Percentiles rank a stretch among this genome's conserved stretches.
Evolutionary conservation across 441 rosid species (phyloP).

Genomic region (Corymbia citriodora): DNA sequence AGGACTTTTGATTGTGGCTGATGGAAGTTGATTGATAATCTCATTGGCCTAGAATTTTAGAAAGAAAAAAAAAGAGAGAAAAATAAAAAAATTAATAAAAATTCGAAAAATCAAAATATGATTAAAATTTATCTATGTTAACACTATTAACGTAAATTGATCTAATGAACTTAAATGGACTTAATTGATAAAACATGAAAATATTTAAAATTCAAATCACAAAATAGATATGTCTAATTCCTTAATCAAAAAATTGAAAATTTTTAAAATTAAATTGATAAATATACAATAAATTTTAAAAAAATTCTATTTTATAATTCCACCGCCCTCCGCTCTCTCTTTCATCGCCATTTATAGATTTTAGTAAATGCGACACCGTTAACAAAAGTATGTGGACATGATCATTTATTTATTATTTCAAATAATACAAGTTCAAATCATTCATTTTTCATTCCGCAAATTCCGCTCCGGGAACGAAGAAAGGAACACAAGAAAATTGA

Average conservation of each 20-base stretch:
- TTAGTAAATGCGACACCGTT: not conserved
- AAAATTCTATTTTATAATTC: not conserved
- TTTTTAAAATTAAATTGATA: no score
- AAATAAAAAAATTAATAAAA: no score
- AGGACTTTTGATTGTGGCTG: no score
- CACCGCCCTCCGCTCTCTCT: not conserved
- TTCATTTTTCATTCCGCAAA: not conserved
- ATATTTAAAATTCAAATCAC: no score
- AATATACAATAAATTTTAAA: rapidly evolving
- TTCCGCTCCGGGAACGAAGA: no score
- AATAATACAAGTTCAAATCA: no score
- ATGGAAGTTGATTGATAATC: rapidly evolving
- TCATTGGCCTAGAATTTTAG: no score
- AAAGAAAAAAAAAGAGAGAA: no score
- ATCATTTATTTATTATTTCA: not conserved
- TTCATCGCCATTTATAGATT: not conserved
- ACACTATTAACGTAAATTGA: rapidly evolving
- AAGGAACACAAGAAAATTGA: not conserved
- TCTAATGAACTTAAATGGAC: no score
- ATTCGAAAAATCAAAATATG: rapidly evolving
- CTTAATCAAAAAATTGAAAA: rapidly evolving
- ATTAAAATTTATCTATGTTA: rapidly evolving
- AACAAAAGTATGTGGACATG: not conserved
- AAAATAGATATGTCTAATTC: no score
- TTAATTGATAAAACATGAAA: no score